phyloP scores from a whole-genome alignment of 1,284 basidiomycete species.

The Erythrobasidium hasegawianum region DNA sequence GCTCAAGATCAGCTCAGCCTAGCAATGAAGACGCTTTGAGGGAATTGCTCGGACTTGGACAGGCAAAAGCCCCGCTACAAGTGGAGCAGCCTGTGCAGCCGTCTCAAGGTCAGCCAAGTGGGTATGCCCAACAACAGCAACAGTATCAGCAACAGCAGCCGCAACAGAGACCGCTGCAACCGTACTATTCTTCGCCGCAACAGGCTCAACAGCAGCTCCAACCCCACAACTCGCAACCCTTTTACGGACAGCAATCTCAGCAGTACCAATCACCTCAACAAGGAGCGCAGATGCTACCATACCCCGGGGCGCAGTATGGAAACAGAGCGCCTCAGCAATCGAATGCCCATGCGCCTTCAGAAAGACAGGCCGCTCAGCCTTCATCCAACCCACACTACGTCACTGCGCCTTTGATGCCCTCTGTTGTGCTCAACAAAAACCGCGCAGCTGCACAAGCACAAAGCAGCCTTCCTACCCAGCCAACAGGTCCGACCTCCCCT shows the following conservation, averaged over 20 bases:
- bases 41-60: conserved; percentile 23
- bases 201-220: not conserved
- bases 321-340: not conserved
- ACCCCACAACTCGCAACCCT: not conserved
- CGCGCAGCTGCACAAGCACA: not conserved
- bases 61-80: not conserved
- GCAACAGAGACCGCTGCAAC: not conserved
- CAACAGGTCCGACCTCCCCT: conserved; percentile 4
- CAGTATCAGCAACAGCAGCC: not conserved
- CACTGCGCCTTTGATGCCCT: conserved; percentile 30
- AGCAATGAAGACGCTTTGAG: conserved; percentile 25
- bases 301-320: conserved; percentile 1
- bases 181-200: not conserved
- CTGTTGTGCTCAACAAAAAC: conserved; percentile 27
- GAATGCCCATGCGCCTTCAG: not conserved
- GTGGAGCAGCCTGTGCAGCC: not conserved
- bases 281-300: conserved; percentile 12
- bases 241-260: not conserved
- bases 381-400: conserved; percentile 1
- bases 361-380: not conserved
- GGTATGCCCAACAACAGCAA: not conserved
- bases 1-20: not conserved
- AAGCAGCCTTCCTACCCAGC: not conserved
- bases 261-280: conserved; percentile 11
- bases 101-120: not conserved